These are phyloP conservation scores for Mycosphaerelloides madeirae DNA, from an alignment of 2,329 filamentous ascomycete species.

Conservation along the genomic window DNA sequence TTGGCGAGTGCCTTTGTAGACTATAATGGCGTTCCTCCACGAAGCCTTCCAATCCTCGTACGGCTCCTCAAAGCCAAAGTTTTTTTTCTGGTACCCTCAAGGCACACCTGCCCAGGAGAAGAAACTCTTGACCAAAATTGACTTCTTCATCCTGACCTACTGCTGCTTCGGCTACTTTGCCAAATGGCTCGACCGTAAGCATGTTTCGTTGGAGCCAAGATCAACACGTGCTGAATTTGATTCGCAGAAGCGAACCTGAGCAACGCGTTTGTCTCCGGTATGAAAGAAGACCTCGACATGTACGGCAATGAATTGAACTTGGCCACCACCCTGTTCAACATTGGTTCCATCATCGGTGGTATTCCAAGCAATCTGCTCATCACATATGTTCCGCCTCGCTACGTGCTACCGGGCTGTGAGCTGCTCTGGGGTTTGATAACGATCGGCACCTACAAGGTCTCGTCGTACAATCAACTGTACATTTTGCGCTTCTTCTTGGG, in stretches of 20 bases:
- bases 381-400: constrained; percentile 44
- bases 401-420: constrained; percentile 48
- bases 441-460: constrained; percentile 29
- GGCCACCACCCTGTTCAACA: background rate
- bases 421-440: constrained; percentile 48
- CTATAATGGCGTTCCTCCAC: constrained; percentile 9
- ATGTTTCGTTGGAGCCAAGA: no score
- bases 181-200: constrained; percentile 40
- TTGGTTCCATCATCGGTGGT: constrained; percentile 29
- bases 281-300: constrained; percentile 52
- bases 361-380: constrained; percentile 49
- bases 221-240: no score
- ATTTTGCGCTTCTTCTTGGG: constrained; percentile 10
- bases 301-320: constrained; percentile 30
- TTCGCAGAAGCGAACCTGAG: constrained; percentile 28
- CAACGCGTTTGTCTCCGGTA: constrained; percentile 45
- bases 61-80: constrained; percentile 10
- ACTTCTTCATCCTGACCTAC: constrained; percentile 28
- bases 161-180: constrained; percentile 42
- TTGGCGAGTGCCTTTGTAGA: background rate
- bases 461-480: constrained; percentile 10
- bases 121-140: constrained; percentile 47
- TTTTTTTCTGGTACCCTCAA: constrained; percentile 20
- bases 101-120: constrained; percentile 44
- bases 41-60: constrained; percentile 15